Conservation (phyloP, 2,329 filamentous ascomycete species). For the Botrytis fragariae region DNA sequence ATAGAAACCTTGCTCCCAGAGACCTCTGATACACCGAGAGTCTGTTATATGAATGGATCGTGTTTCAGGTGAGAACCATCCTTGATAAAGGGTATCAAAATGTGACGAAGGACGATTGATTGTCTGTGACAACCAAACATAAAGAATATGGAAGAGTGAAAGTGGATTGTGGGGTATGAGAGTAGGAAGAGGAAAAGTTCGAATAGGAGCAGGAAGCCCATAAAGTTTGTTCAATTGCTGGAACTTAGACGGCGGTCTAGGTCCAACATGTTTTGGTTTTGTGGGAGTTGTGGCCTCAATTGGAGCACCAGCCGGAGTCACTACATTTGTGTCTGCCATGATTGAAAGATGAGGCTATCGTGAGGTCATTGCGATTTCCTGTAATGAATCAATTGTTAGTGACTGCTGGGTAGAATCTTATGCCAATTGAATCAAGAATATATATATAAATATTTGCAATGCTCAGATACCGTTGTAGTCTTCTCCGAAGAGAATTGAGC, state of each 20-base stretch:
- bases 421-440: slow-evolving; percentile 13
- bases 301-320: slow-evolving; percentile 17
- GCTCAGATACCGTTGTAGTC: slow-evolving; percentile 99
- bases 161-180: slow-evolving; percentile 92
- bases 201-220: slow-evolving; percentile 73
- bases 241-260: slow-evolving; percentile 36
- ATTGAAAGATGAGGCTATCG: slow-evolving; percentile 26
- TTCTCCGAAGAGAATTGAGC: slow-evolving; percentile 59
- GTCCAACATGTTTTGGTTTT: slow-evolving; percentile 22
- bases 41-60: slow-evolving; percentile 83
- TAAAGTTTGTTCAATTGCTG: slow-evolving; percentile 70
- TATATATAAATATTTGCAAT: slow-evolving; percentile 38
- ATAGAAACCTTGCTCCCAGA: slow-evolving; percentile 98
- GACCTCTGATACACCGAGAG: slow-evolving; percentile 66
- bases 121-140: slow-evolving; percentile 72
- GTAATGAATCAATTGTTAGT: slow-evolving; percentile 23
- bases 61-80: slow-evolving; percentile 77
- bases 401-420: neutral
- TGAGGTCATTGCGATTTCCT: slow-evolving; percentile 31
- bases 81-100: slow-evolving; percentile 63
- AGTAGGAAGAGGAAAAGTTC: slow-evolving; percentile 77
- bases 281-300: slow-evolving; percentile 2
- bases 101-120: slow-evolving; percentile 64
- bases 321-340: slow-evolving; percentile 32
- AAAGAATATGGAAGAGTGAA: slow-evolving; percentile 77